Conservation (phyloP, 1,284 basidiomycete species). For the Ustilago tritici region DNA sequence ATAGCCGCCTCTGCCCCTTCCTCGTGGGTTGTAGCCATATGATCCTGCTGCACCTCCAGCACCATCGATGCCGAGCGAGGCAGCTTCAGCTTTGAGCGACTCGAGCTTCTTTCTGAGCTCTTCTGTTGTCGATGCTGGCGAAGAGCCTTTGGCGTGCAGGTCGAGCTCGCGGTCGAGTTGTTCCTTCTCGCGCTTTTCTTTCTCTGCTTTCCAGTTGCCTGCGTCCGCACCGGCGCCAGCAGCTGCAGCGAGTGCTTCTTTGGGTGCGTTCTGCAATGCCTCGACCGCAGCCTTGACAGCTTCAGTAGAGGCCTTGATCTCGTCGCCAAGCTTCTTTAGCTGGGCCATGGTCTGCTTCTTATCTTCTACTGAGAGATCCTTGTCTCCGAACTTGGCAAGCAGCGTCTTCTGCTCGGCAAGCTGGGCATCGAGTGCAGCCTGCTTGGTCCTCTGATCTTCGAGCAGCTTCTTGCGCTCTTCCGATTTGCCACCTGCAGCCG, state of each 20-base stretch:
- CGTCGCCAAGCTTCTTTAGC: slow-evolving; percentile 82
- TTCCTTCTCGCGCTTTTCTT: slow-evolving; percentile 80
- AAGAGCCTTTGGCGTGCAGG: slow-evolving; percentile 70
- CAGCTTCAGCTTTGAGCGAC: slow-evolving; percentile 85
- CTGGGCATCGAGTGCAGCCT: slow-evolving; percentile 82
- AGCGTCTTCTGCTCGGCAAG: slow-evolving; percentile 90
- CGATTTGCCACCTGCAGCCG: slow-evolving; percentile 28
- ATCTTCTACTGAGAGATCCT: slow-evolving; percentile 77
- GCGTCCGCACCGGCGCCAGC: slow-evolving; percentile 39
- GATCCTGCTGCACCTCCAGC: slow-evolving; percentile 46
- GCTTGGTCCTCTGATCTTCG: slow-evolving; percentile 74
- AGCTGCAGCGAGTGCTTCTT: slow-evolving; percentile 37
- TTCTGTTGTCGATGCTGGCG: slow-evolving; percentile 75
- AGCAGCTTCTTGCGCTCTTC: slow-evolving; percentile 70
- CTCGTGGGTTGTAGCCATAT: slow-evolving; percentile 67
- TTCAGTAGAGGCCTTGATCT: slow-evolving; percentile 76
- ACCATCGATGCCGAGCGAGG: slow-evolving; percentile 79
- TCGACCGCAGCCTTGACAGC: slow-evolving; percentile 69
- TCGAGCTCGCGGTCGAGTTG: slow-evolving; percentile 75
- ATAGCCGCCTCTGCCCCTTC: slow-evolving; percentile 68
- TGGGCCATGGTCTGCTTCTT: slow-evolving; percentile 84
- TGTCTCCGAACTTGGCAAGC: slow-evolving; percentile 77
- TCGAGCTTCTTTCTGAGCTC: slow-evolving; percentile 82
- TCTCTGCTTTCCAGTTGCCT: slow-evolving; percentile 74
- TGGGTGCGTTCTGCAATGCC: slow-evolving; percentile 65